Evolutionary conservation across 202 grass and related monocot species (phyloP).

Genomic region (Eragrostis tef): DNA sequence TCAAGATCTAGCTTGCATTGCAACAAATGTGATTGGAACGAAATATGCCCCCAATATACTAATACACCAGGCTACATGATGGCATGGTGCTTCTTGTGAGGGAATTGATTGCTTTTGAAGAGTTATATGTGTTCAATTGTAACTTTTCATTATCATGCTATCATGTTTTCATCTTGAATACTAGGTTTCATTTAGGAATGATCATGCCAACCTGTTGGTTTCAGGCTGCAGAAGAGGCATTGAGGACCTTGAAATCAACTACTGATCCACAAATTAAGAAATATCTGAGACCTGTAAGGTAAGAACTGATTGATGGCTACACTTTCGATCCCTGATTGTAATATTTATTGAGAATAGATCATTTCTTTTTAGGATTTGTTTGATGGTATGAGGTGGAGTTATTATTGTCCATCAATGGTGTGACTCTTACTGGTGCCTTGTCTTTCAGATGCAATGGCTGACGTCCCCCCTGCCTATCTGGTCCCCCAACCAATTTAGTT

Average conservation of each 20-base stretch:
- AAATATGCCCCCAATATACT: not conserved
- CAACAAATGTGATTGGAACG: not conserved
- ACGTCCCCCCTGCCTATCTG: not conserved
- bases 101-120: not conserved
- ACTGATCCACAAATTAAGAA: conserved; percentile 62
- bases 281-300: conserved; percentile 60
- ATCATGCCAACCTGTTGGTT: not conserved
- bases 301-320: conserved; percentile 28
- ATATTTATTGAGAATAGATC: not conserved
- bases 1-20: conserved; percentile 9
- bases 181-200: not conserved
- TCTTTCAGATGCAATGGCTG: conserved; percentile 52
- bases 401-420: not conserved
- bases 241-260: conserved; percentile 64
- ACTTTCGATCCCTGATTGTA: not conserved
- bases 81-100: not conserved
- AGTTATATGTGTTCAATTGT: not conserved
- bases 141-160: conserved; percentile 14
- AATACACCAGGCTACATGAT: conserved; percentile 15
- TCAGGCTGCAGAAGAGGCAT: conserved; percentile 68
- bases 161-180: conserved; percentile 2
- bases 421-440: conserved; percentile 7
- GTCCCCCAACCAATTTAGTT: conserved; percentile 26
- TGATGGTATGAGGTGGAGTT: not conserved
- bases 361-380: conserved; percentile 16